Percentiles rank a stretch among this genome's conserved stretches.
phyloP scores from a whole-genome alignment of 768 basidiomycete genomes.

The Suillus cothurnatus region DNA sequence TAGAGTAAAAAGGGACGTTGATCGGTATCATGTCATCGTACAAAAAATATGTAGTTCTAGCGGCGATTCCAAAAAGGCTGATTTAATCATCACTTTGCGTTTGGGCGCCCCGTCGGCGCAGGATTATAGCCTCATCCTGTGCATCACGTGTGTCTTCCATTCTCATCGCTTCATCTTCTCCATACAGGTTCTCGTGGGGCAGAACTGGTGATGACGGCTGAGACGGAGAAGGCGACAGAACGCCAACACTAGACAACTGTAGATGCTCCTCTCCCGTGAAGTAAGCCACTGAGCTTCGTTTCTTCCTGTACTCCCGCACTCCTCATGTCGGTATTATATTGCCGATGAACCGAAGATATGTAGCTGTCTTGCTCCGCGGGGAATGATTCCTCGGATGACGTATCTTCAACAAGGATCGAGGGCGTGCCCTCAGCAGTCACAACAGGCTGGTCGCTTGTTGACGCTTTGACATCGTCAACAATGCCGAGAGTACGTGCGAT shows the following conservation, averaged over 20 bases:
- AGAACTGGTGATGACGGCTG: slow-evolving; percentile 65
- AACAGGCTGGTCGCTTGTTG: slow-evolving; percentile 56
- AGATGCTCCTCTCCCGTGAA: slow-evolving; percentile 54
- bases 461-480: slow-evolving; percentile 73
- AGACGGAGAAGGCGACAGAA: slow-evolving; percentile 73
- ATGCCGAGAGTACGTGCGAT: slow-evolving; percentile 83
- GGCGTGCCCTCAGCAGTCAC: slow-evolving; percentile 22
- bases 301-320: slow-evolving; percentile 4
- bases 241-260: slow-evolving; percentile 67
- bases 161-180: slow-evolving; percentile 19
- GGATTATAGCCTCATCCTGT: slow-evolving; percentile 14
- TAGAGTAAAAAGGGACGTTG: slow-evolving; percentile 17
- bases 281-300: slow-evolving; percentile 42
- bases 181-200: slow-evolving; percentile 37
- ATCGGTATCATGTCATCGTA: slow-evolving; percentile 15
- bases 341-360: slow-evolving; percentile 6
- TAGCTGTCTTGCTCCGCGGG: slow-evolving; percentile 16
- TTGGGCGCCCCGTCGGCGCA: slow-evolving; percentile 25
- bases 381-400: slow-evolving; percentile 17
- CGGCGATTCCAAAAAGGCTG: slow-evolving; percentile 6
- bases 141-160: slow-evolving; percentile 11
- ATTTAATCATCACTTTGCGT: slow-evolving; percentile 11
- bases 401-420: slow-evolving; percentile 10
- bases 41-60: slow-evolving; percentile 14
- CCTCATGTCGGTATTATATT: slow-evolving; percentile 4